phyloP scores from a whole-genome alignment of 345 rosid species.

The Pistacia atlantica region DNA sequence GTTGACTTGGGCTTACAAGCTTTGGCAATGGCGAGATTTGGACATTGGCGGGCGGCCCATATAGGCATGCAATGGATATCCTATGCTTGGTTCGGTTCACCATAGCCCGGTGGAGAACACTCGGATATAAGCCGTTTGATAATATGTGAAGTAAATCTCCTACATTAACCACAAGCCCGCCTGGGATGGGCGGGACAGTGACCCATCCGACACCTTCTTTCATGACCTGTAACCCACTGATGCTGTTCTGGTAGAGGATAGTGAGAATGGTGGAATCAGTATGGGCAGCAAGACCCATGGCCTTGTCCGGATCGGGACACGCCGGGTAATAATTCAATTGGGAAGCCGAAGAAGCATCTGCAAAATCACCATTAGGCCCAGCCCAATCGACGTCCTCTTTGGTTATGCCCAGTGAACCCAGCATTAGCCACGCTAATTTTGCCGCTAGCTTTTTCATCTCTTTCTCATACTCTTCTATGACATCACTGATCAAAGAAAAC shows the following conservation, averaged over 20 bases:
- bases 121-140: slow-evolving; percentile 71
- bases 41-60: slow-evolving; percentile 63
- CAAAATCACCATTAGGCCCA: slow-evolving; percentile 43
- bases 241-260: slow-evolving; percentile 66
- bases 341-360: slow-evolving; percentile 31
- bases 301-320: slow-evolving; percentile 80
- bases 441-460: slow-evolving; percentile 66
- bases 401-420: slow-evolving; percentile 62
- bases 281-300: slow-evolving; percentile 91
- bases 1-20: slow-evolving; percentile 46
- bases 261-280: slow-evolving; percentile 83
- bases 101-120: slow-evolving; percentile 72
- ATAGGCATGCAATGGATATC: slow-evolving; percentile 60
- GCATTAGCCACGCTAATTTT: slow-evolving; percentile 60
- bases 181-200: slow-evolving; percentile 56
- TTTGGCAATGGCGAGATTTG: slow-evolving; percentile 56
- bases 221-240: slow-evolving; percentile 66
- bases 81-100: slow-evolving; percentile 57
- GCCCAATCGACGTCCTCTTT: slow-evolving; percentile 64
- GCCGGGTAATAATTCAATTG: slow-evolving; percentile 78
- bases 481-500: slow-evolving; percentile 39
- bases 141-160: slow-evolving; percentile 85
- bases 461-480: slow-evolving; percentile 49
- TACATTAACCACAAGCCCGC: slow-evolving; percentile 61
- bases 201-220: slow-evolving; percentile 74